Evolutionary conservation across 805 yeast species (phyloP).

Genomic region (Candida alai): DNA sequence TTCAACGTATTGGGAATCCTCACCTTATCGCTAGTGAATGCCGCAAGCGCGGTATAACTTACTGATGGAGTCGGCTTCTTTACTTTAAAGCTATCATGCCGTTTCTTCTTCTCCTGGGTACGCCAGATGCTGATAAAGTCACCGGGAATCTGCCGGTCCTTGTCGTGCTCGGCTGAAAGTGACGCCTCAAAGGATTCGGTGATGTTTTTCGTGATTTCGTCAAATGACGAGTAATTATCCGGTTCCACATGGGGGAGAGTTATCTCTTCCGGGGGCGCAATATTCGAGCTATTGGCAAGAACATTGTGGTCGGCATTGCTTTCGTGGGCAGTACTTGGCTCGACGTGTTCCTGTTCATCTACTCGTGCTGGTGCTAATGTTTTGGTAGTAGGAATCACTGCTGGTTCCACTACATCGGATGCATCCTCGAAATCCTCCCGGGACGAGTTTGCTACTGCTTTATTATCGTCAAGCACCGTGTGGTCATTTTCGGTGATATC

Average conservation of each 20-base stretch:
- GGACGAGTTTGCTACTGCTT: background rate
- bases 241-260: slow-evolving; percentile 41
- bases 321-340: slow-evolving; percentile 1
- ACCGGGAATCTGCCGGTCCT: slow-evolving; percentile 20
- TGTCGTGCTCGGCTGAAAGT: slow-evolving; percentile 40
- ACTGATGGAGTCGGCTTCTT: background rate
- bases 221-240: slow-evolving; percentile 36
- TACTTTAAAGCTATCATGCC: slow-evolving; percentile 4
- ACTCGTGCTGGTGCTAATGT: slow-evolving; percentile 18
- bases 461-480: background rate
- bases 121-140: slow-evolving; percentile 42
- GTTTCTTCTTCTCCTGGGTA: slow-evolving; percentile 27
- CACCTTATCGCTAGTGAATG: slow-evolving; percentile 2
- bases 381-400: slow-evolving; percentile 8
- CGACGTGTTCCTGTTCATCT: slow-evolving; percentile 6
- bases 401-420: slow-evolving; percentile 14
- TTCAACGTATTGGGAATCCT: slow-evolving; percentile 25
- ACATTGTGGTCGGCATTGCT: slow-evolving; percentile 14
- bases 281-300: slow-evolving; percentile 43
- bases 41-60: background rate
- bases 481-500: slow-evolving; percentile 6
- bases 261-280: slow-evolving; percentile 32
- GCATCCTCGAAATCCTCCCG: slow-evolving; percentile 17
- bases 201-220: slow-evolving; percentile 31
- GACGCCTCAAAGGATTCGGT: slow-evolving; percentile 31